Base-by-base conservation (phyloP, 495 filamentous ascomycete genomes). In the Jackrogersella minutella region DNA sequence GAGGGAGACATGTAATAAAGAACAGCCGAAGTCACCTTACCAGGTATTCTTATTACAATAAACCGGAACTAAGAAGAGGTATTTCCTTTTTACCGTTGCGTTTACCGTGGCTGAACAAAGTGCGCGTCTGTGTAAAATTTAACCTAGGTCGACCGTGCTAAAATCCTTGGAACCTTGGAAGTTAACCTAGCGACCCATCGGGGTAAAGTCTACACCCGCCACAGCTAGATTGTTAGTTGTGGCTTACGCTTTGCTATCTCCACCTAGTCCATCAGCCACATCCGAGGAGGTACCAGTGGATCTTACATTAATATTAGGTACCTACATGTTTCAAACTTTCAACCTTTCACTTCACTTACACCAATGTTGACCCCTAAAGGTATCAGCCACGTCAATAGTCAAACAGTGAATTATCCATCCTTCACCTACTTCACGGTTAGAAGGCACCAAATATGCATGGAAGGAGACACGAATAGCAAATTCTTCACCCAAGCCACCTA, bases 61-160 rank as follows among this genome's bases (percentile, higher is more conserved):
- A 34, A 13, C 10, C 31, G 5, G 2, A 2, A 34, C 6, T 9
- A 7, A 17, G 11, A 10, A n/a, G 2, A 1, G 0, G 6, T 52
- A 41, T 41, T 41, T 26, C 31, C 37, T 34, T 58, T 58, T 52
- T 52, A 52, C 62, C 54, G 46, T 46, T 52, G 2, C 37, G 51
- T 58, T 65, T 58, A 34, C 47, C 53, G 53, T 58, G 52, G 57
- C 40, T 14, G 40, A 14, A 53, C 49, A 43, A 3, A 64, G 52
- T 51, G 17, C 37, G 10, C n/a, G n/a, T n/a, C n/a, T 21, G n/a
- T 2, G 26, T 30, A 34, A 34, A 9, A 34, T 5, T 34, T 34
- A 34, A 34, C 31, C 31, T 9, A 34, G 31, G 31, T 41, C 14
- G n/a, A n/a, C n/a, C n/a, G n/a, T n/a, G n/a, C n/a, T n/a, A n/a